Base-by-base conservation (phyloP, 805 yeast species). In the Yarrowia bubula region DNA sequence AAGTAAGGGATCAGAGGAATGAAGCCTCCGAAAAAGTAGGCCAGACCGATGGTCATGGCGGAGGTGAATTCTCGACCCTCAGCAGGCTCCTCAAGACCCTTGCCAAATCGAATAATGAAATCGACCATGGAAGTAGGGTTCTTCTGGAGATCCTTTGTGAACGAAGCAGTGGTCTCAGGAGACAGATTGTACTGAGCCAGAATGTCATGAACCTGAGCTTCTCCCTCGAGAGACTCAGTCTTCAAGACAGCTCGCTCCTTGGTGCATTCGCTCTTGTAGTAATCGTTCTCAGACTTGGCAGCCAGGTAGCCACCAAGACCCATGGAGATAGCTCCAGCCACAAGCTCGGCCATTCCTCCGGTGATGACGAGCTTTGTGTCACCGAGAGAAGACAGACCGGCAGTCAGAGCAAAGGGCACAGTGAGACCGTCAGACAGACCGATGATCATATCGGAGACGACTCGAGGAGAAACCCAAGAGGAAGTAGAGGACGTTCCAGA, bases 401-500 rank as follows among this genome's bases (percentile, higher is more conserved):
- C 98, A 1, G 98, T 95, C 70, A 95, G 82, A 1, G 99, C 99
- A 81, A 93, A 93, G n/a, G 99, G 99, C 44, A 93, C 99, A 0
- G 98, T 93, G 69, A 93, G 82, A 4, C 99, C 99, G 75, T 93
- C 99, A 39, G 95, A 87, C 60, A 93, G 83, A 5, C 99, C 99
- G 73, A 93, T 93, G 70, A 93, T 91, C 65, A 90, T 82, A 75
- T 93, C 98, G 51, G 95, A 87, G 88, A 93, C 90, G 31, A 92
- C 92, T 75, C 99, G 85, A 9, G 99, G 99, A 32, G 69, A 65
- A n/a, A 71, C 72, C 44, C 69, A 43, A 14, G 70, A 50, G 55
- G 22, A 39, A 65, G 47, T 7, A 69, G 57, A 11, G 1, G 69
- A 47, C 18, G 71, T 67, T 11, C 35, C 58, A 39, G 61, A 55